phyloP scores from a whole-genome alignment of 2,329 filamentous ascomycete genomes.

The Cordyceps militaris region DNA sequence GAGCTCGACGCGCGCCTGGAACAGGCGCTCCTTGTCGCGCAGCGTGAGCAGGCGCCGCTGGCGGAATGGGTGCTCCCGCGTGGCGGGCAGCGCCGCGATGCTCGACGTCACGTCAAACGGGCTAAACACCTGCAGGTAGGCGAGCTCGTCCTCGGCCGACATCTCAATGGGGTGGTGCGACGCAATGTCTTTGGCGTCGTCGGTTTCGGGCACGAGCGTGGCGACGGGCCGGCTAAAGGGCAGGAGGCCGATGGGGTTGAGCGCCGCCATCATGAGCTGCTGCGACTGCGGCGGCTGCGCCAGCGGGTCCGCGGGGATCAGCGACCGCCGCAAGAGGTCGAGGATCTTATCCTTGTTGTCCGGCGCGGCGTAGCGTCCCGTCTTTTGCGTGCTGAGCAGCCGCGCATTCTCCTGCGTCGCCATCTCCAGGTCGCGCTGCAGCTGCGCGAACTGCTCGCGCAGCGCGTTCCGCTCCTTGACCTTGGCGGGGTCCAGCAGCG shows the following conservation, averaged over 20 bases:
- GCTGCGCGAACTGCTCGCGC: constrained; percentile 44
- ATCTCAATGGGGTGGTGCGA: constrained; percentile 62
- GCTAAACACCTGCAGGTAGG: constrained; percentile 65
- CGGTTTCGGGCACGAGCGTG: constrained; percentile 20
- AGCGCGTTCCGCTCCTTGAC: constrained; percentile 46
- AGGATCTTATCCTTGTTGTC: constrained; percentile 33
- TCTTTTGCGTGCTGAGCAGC: constrained; percentile 35
- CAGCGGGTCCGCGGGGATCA: constrained; percentile 29
- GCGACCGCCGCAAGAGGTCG: constrained; percentile 32
- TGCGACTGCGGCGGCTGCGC: constrained; percentile 25
- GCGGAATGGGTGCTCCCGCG: constrained; percentile 29
- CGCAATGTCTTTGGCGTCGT: constrained; percentile 32
- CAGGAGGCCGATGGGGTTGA: constrained; percentile 45
- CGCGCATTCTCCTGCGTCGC: constrained; percentile 53
- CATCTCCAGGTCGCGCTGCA: constrained; percentile 53
- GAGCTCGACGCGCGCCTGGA: constrained; percentile 51
- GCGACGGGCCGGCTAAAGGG: constrained; percentile 39
- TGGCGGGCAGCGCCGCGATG: constrained; percentile 37
- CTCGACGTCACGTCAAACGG: constrained; percentile 56
- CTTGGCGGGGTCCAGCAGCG: constrained; percentile 40
- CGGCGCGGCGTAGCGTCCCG: constrained; percentile 29
- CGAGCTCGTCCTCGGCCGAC: constrained; percentile 56
- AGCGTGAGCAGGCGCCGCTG: constrained; percentile 53
- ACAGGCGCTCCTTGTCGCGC: constrained; percentile 41
- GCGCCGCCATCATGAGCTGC: constrained; percentile 40